Evolutionary conservation across 2,329 filamentous ascomycete genomes (phyloP).

Genomic region (Dissoconium aciculare): DNA sequence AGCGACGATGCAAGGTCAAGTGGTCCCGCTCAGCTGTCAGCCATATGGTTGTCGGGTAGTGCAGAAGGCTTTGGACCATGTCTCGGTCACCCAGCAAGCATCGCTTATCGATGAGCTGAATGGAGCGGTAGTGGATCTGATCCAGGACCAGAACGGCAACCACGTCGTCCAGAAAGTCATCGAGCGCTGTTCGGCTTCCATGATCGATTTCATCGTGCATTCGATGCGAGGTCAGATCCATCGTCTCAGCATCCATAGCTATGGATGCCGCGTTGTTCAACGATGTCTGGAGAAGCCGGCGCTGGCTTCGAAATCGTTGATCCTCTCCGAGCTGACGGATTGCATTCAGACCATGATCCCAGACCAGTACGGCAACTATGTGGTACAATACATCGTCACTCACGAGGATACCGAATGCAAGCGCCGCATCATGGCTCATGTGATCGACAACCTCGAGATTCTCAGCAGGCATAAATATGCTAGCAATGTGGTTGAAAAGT

Average conservation of each 20-base stretch:
- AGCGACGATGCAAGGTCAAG: slow-evolving; percentile 72
- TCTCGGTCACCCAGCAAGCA: slow-evolving; percentile 82
- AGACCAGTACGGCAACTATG: slow-evolving; percentile 91
- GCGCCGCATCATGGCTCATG: slow-evolving; percentile 54
- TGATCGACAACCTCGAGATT: slow-evolving; percentile 54
- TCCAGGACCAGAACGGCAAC: slow-evolving; percentile 83
- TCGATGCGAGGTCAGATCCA: slow-evolving; percentile 63
- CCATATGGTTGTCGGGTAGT: slow-evolving; percentile 94
- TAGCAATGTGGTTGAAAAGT: slow-evolving; percentile 94
- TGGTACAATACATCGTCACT: slow-evolving; percentile 79
- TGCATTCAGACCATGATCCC: slow-evolving; percentile 59
- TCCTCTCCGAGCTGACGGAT: slow-evolving; percentile 65
- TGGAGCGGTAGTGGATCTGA: slow-evolving; percentile 57
- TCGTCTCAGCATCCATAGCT: slow-evolving; percentile 60
- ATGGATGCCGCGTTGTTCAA: slow-evolving; percentile 87
- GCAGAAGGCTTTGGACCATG: slow-evolving; percentile 85
- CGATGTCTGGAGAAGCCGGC: slow-evolving; percentile 74
- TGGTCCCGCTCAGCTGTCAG: slow-evolving; percentile 64
- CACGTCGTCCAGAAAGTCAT: slow-evolving; percentile 94
- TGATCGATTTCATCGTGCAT: slow-evolving; percentile 74
- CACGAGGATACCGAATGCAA: slow-evolving; percentile 61
- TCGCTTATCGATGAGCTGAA: slow-evolving; percentile 72
- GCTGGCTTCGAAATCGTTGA: slow-evolving; percentile 47
- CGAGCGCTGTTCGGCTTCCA: slow-evolving; percentile 58
- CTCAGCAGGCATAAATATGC: slow-evolving; percentile 93